Percentiles rank a stretch among this genome's conserved stretches.
Conservation (phyloP, 345 rosid species). For the Angophora floribunda region DNA sequence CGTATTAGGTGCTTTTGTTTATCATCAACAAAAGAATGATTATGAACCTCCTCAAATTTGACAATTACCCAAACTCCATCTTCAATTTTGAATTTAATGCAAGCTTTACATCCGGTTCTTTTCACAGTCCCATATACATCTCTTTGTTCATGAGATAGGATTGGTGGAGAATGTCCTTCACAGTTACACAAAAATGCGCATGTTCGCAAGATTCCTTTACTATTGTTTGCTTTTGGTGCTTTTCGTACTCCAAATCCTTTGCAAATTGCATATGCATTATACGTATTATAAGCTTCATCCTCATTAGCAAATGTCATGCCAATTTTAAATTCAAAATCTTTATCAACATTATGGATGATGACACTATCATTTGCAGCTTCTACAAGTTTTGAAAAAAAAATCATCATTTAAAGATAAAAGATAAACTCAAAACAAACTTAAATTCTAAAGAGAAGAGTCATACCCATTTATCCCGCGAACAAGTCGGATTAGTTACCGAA, state of each 20-base stretch:
- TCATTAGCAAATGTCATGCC: too few species aligned
- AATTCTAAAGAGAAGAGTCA: too few species aligned
- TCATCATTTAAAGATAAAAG: too few species aligned
- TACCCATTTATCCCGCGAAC: rapidly evolving
- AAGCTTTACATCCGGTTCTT: rapidly evolving
- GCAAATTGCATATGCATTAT: not conserved
- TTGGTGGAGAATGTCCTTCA: rapidly evolving
- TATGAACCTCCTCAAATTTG: too few species aligned
- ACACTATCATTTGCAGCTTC: not conserved
- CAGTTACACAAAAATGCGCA: too few species aligned
- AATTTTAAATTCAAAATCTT: not conserved
- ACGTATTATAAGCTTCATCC: rapidly evolving
- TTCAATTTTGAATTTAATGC: too few species aligned
- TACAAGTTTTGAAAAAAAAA: too few species aligned
- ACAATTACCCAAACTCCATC: too few species aligned
- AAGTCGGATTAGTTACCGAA: too few species aligned
- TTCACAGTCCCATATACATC: too few species aligned
- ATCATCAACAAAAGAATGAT: not conserved
- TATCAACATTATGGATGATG: not conserved
- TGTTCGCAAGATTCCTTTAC: rapidly evolving
- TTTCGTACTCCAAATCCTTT: too few species aligned
- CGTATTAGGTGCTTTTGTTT: rapidly evolving
- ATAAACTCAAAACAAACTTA: too few species aligned
- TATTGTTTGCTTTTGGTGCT: rapidly evolving
- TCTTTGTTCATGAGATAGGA: not conserved